Conservation (phyloP, 208 protist genomes). For the Leishmania tropica region DNA sequence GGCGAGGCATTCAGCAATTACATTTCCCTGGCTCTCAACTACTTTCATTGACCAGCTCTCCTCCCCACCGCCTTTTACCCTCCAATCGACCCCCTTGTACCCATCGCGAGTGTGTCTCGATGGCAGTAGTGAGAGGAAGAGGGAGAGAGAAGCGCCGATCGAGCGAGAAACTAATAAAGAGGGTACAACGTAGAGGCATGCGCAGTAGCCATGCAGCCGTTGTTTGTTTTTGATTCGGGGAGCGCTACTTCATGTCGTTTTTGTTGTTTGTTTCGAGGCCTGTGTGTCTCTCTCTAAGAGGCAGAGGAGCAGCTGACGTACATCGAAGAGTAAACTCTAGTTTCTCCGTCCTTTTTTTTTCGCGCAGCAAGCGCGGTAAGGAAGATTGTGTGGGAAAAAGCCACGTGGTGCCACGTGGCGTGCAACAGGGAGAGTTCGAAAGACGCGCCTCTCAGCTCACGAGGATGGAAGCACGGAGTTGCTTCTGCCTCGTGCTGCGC, state of each 20-base stretch:
- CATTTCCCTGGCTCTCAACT: neutral
- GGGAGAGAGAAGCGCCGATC: neutral
- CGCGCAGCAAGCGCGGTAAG: neutral
- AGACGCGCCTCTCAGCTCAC: constrained; percentile 3
- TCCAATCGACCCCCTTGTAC: neutral
- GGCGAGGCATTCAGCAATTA: too few relatives aligned
- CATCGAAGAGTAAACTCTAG: neutral
- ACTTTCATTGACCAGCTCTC: neutral
- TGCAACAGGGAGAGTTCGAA: neutral
- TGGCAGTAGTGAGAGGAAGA: neutral
- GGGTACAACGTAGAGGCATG: neutral
- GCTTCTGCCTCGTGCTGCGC: constrained; percentile 4
- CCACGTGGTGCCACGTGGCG: too few relatives aligned
- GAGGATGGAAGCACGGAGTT: neutral
- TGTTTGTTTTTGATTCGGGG: neutral
- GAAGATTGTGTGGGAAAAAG: neutral
- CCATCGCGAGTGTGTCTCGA: neutral
- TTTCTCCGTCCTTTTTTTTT: neutral
- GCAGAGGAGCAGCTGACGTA: neutral
- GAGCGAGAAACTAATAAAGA: neutral
- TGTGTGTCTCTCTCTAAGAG: neutral
- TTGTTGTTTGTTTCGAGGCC: neutral
- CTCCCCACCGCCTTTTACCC: neutral
- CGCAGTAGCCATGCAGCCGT: neutral
- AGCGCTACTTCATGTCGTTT: neutral